Conservation (phyloP, 148 eudicot species). For the Drosera capensis region DNA sequence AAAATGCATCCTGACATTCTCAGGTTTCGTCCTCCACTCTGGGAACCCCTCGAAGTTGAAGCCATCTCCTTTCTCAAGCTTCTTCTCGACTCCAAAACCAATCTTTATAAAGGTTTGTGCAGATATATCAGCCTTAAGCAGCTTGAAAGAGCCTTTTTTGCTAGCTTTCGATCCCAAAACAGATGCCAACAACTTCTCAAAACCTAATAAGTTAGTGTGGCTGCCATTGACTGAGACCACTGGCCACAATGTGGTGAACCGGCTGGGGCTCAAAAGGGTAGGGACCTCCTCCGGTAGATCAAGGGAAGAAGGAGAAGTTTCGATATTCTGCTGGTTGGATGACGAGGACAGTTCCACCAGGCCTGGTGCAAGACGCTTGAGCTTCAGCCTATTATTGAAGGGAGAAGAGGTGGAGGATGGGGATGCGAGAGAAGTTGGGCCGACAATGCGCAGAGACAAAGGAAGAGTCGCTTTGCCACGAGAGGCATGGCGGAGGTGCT, state of each 20-base stretch:
- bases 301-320: conserved; percentile 27
- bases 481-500: conserved; percentile 50
- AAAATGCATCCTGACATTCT: conserved; percentile 65
- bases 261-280: conserved; percentile 55
- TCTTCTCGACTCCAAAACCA: conserved; percentile 70
- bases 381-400: conserved; percentile 56
- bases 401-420: conserved; percentile 54
- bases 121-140: conserved; percentile 75
- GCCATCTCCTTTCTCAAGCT: conserved; percentile 35
- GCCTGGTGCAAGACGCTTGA: conserved; percentile 88
- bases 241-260: conserved; percentile 72
- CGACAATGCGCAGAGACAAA: conserved; percentile 81
- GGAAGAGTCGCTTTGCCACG: conserved; percentile 27
- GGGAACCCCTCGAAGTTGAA: conserved; percentile 27
- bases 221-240: conserved; percentile 59
- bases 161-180: conserved; percentile 63
- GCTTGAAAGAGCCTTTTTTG: conserved; percentile 67
- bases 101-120: conserved; percentile 76
- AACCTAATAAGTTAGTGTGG: conserved; percentile 56
- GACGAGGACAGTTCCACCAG: conserved; percentile 73
- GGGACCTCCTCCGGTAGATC: conserved; percentile 56
- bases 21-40: conserved; percentile 84
- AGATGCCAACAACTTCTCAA: conserved; percentile 52
- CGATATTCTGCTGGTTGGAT: conserved; percentile 18
- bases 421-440: conserved; percentile 78